Base-by-base conservation (phyloP, 176 grass and related monocot genomes). In the Elymus sibiricus region DNA sequence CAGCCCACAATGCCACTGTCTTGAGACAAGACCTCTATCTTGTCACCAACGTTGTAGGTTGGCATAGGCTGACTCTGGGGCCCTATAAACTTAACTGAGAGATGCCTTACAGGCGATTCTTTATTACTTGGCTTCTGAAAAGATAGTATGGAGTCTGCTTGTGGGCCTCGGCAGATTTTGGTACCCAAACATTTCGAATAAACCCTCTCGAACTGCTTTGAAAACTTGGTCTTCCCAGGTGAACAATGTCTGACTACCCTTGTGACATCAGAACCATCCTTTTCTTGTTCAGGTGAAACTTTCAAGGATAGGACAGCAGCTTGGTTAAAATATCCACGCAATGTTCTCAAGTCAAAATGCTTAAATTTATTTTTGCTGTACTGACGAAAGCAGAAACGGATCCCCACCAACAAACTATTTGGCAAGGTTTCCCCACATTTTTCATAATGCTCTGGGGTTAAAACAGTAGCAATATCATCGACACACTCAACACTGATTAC, bases 401-500 rank as follows among this genome's bases (percentile, higher is more conserved):
- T 87, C 38, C 94, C 85, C 12, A 76, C 74, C 32, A 83, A 79
- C 37, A 88, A 92, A 84, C 86, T 73, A 79, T 63, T 74, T 29
- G 92, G 82, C 80, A 92, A 73, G 58, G 40, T 72, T 49, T 80
- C 55, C 70, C 82, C 85, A 55, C 86, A 95, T 58, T 90, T 93
- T 67, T 92, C 90, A 44, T 93, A 99, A 81, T 99, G 94, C 42
- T 94, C 90, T 15, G 89, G 97, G 79, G 92, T 97, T 87, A 99
- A 91, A 86, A 99, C 87, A 77, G 92, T 97, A 56, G 94, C 94
- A 44, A 93, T 81, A 76, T 91, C 97, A 88, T 99, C 97, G n/a
- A 99, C 97, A 90, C 97, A 99, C 81, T 99, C 94, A 12, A 91
- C 94, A 91, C 97, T 99, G 73, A 99, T 99, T 88, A 98, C 97